Base-by-base conservation (phyloP, 768 basidiomycete species). In the Leccinum rimulosum region DNA sequence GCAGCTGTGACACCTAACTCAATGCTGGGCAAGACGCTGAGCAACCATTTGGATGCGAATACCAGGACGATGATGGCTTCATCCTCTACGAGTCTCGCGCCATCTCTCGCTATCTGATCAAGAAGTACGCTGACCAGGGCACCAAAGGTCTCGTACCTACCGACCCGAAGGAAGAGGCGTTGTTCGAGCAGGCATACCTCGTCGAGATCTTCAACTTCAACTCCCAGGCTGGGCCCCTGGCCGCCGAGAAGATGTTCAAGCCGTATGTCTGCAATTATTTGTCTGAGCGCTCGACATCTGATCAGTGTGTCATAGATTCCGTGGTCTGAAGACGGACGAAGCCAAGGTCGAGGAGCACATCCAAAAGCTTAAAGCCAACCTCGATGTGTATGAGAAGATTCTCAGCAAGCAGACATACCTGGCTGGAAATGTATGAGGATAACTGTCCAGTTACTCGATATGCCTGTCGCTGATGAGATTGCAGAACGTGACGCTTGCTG, bases 61-160 rank as follows among this genome's bases (percentile, higher is more conserved):
- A 9, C 25, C 31, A 82, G 80, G 76, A 84, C 53, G 86, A 88
- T 27, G 85, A 84, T 43, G 87, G 85, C 5, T 82, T 87, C 70
- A 74, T 80, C 56, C 63, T 91, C 28, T 88, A 79, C 68, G 86
- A 87, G 65, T 80, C 80, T 43, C 82, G 85, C 14, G 86, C 86
- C 1, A 87, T 89, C 60, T 70, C 66, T 38, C 80, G 83, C 14
- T 90, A 89, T 68, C 65, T 88, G 64, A 80, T 76, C 36, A 68
- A 70, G 40, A 87, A 87, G 69, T 83, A 84, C 63, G 67, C 79
- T 7, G 58, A 73, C 52, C 79, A 84, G 59, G 84, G 84, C 22
- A 75, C 80, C 5, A 58, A 70, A 12, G 67, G 57, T 9, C 76
- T 88, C 33, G 73, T 85, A 30, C 87, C 88, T 4, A 65, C 66